These are phyloP conservation scores for Fusarium ambrosium DNA, from an alignment of 2,329 filamentous ascomycete species.

Conservation along the genomic window DNA sequence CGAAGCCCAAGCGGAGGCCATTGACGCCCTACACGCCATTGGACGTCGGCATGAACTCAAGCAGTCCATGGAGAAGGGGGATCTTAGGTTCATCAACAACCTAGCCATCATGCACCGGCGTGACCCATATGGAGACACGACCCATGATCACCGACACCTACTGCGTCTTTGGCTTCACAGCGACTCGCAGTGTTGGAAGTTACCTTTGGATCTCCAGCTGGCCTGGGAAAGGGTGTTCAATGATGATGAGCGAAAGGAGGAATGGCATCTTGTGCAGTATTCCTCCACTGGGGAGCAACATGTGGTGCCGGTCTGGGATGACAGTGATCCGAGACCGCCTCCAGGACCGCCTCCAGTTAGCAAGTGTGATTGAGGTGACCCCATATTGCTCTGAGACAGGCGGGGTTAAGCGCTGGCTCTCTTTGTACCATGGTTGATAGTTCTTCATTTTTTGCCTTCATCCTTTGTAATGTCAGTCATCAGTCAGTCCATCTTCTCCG, in stretches of 20 bases:
- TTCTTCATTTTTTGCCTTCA: neutral
- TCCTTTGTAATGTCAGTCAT: neutral
- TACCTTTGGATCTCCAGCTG: constrained; percentile 55
- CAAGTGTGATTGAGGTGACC: neutral
- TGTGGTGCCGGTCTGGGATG: neutral
- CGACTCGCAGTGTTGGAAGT: constrained; percentile 59
- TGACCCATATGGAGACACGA: constrained; percentile 58
- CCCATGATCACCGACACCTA: constrained; percentile 41
- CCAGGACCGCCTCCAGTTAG: neutral
- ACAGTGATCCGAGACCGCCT: neutral
- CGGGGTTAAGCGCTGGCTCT: neutral
- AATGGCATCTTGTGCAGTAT: constrained; percentile 39
- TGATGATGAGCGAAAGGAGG: constrained; percentile 60
- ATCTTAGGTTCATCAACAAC: constrained; percentile 66
- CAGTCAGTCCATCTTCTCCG: neutral
- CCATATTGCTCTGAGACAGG: neutral
- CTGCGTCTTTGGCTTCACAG: constrained; percentile 61
- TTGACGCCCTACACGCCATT: constrained; percentile 61
- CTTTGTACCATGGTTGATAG: neutral
- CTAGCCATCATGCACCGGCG: constrained; percentile 62
- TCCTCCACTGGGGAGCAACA: neutral
- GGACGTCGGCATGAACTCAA: constrained; percentile 57
- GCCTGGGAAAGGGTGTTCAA: constrained; percentile 66
- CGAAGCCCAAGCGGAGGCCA: constrained; percentile 61
- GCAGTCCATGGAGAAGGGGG: constrained; percentile 58